Conservation (phyloP, 768 basidiomycete genomes). For the Calvatia gigantea region DNA sequence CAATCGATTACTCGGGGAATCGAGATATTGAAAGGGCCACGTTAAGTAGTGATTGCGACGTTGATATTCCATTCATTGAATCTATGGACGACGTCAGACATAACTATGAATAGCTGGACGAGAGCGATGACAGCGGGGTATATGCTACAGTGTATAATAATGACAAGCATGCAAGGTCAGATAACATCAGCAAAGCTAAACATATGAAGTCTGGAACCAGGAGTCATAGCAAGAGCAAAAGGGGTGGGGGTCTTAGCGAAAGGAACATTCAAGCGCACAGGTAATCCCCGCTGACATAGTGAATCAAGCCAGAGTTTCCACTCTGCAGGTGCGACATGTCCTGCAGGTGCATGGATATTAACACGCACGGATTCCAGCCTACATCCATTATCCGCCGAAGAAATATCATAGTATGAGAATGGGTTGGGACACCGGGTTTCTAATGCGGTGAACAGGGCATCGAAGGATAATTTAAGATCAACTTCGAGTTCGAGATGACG, state of each 20-base stretch:
- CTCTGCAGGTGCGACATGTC: conserved; percentile 8
- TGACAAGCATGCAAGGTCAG: background rate
- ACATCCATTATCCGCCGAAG: background rate
- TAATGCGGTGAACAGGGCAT: conserved; percentile 6
- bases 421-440: conserved; percentile 9
- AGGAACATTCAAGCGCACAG: conserved; percentile 9
- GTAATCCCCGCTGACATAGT: conserved; percentile 5
- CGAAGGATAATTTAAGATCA: conserved; percentile 7
- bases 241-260: conserved; percentile 10
- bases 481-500: conserved; percentile 12
- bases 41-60: background rate
- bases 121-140: background rate
- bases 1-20: background rate
- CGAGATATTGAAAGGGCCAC: background rate
- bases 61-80: conserved; percentile 3
- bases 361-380: background rate
- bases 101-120: conserved; percentile 1
- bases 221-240: background rate
- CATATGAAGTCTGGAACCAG: background rate
- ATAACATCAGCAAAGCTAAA: conserved; percentile 3
- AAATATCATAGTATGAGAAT: background rate
- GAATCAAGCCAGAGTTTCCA: conserved; percentile 13
- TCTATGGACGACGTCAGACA: background rate
- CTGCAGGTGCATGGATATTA: conserved; percentile 9
- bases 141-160: conserved; percentile 1